Evolutionary conservation across 192 early-diverging fungal species (phyloP).

Genomic region (Mortierella claussenii): DNA sequence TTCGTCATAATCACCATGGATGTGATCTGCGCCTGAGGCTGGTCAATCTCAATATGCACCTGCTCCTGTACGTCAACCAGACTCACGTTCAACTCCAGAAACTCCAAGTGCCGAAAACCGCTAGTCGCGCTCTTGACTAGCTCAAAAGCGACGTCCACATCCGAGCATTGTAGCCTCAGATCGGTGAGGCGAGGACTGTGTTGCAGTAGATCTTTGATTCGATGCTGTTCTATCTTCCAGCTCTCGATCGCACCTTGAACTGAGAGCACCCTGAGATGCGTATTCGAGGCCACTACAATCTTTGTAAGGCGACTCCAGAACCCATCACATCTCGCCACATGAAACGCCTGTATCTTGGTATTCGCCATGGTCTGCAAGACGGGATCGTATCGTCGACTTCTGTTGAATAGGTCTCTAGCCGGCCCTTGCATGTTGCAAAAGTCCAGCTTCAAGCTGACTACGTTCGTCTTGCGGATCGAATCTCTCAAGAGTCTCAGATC

Average conservation of each 20-base stretch:
- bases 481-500: constrained; percentile 15
- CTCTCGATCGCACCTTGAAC: constrained; percentile 22
- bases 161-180: constrained; percentile 14
- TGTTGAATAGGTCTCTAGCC: constrained; percentile 17
- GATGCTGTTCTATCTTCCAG: constrained; percentile 26
- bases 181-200: constrained; percentile 10
- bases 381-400: constrained; percentile 23
- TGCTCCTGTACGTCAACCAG: constrained; percentile 12
- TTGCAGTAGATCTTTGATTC: constrained; percentile 16
- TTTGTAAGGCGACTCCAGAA: constrained; percentile 32
- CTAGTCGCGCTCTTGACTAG: constrained; percentile 11
- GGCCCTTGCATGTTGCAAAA: constrained; percentile 16
- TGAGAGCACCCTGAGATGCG: constrained; percentile 14
- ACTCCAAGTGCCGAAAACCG: constrained; percentile 5
- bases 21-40: constrained; percentile 22
- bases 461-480: constrained; percentile 9
- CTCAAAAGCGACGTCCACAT: constrained; percentile 20
- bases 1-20: constrained; percentile 21
- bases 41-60: constrained; percentile 8
- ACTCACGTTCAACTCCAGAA: constrained; percentile 8
- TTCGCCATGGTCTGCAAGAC: constrained; percentile 30
- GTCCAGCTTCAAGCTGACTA: constrained; percentile 18
- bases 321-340: constrained; percentile 14
- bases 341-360: constrained; percentile 12
- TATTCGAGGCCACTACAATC: not conserved